These are phyloP conservation scores for Verticillium nubilum DNA, from an alignment of 2,329 filamentous ascomycete genomes.

Conservation along the genomic window DNA sequence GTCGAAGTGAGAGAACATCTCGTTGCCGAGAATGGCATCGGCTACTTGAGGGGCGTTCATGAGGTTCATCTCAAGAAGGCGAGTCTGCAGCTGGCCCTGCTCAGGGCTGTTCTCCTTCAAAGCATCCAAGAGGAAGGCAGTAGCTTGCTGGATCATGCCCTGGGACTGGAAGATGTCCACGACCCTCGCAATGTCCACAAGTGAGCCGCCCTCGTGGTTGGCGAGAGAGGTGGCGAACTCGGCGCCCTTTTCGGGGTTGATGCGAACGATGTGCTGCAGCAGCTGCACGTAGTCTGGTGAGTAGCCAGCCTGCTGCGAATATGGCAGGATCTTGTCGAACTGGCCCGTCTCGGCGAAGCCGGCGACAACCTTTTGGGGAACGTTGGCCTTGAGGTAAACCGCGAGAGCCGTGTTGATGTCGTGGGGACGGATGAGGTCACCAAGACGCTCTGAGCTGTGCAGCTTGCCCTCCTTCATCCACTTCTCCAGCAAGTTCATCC, in stretches of 20 bases:
- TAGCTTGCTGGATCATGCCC: conserved; percentile 95
- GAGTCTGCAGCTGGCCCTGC: conserved; percentile 88
- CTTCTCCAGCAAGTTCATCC: conserved; percentile 94
- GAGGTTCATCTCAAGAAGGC: conserved; percentile 95
- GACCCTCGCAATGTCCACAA: conserved; percentile 90
- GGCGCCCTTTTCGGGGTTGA: conserved; percentile 87
- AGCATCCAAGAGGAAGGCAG: conserved; percentile 94
- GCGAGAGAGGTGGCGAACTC: conserved; percentile 93
- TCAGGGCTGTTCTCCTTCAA: conserved; percentile 93
- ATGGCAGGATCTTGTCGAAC: conserved; percentile 94
- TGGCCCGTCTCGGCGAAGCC: conserved; percentile 93
- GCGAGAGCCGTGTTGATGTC: conserved; percentile 81
- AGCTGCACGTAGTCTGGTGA: conserved; percentile 93
- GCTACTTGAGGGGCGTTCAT: conserved; percentile 95
- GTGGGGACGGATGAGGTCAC: conserved; percentile 86
- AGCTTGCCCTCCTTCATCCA: conserved; percentile 97
- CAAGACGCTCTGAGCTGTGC: conserved; percentile 91
- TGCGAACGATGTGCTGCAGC: conserved; percentile 84
- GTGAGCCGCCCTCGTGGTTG: conserved; percentile 78
- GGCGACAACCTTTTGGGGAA: conserved; percentile 90
- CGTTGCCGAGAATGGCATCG: conserved; percentile 94
- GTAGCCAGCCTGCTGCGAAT: conserved; percentile 78
- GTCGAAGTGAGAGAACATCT: conserved; percentile 98
- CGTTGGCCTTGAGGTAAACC: conserved; percentile 88
- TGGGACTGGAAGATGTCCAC: conserved; percentile 98